Conservation (phyloP, 2,329 filamentous ascomycete species). For the Metarhizium rileyi region DNA sequence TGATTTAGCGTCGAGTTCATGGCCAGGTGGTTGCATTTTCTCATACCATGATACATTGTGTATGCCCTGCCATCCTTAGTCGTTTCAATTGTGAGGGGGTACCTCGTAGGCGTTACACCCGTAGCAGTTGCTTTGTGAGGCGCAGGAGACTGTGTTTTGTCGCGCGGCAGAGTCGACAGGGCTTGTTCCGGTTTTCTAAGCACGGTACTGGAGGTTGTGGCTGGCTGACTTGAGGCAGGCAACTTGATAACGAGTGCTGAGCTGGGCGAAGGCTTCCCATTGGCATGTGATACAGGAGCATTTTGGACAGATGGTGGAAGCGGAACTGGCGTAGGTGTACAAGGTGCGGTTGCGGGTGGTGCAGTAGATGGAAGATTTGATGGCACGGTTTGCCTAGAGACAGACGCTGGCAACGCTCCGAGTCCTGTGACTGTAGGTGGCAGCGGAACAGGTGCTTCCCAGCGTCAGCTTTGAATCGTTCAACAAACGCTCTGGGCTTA, state of each 20-base stretch:
- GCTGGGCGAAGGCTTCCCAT: not conserved
- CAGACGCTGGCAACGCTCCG: not conserved
- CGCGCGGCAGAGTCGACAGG: not conserved
- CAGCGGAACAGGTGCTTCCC: slow-evolving; percentile 1
- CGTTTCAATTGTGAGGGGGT: not conserved
- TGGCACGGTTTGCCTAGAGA: not conserved
- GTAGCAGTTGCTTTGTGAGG: not conserved
- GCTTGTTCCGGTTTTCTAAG: not conserved
- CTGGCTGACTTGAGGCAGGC: not conserved
- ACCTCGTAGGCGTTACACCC: too few species aligned
- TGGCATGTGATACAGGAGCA: not conserved
- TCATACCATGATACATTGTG: not conserved
- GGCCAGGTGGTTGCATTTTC: not conserved
- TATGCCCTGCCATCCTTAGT: slow-evolving; percentile 5
- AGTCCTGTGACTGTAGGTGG: not conserved
- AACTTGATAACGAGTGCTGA: not conserved
- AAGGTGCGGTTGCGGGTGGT: not conserved
- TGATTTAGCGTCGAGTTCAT: not conserved
- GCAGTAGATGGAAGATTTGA: not conserved
- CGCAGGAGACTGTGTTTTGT: not conserved
- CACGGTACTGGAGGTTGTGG: not conserved
- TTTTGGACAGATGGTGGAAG: not conserved
- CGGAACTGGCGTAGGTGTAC: not conserved
- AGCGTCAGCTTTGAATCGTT: not conserved
- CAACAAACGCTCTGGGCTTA: not conserved